Evolutionary conservation across 345 rosid genomes (phyloP).

Genomic region (Lepidium aucheri): DNA sequence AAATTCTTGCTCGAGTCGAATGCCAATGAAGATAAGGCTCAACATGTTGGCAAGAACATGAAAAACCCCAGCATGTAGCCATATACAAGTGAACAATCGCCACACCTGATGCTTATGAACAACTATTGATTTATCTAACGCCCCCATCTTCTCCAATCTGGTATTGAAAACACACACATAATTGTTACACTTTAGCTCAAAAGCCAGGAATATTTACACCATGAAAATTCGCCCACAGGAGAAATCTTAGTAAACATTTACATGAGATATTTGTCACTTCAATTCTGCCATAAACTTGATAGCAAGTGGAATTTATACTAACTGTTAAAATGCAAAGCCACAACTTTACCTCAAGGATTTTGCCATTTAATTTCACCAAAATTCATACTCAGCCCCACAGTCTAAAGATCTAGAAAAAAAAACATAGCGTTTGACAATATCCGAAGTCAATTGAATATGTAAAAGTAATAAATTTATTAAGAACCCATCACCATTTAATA

Average conservation of each 20-base stretch:
- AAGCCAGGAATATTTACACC: neutral
- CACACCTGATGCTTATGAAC: conserved; percentile 57
- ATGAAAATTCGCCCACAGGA: neutral
- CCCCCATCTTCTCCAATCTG: conserved; percentile 90
- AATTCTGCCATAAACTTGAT: neutral
- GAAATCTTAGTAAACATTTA: neutral
- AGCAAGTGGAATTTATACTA: neutral
- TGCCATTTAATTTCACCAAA: neutral
- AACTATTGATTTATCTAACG: conserved; percentile 43
- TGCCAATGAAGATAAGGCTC: conserved; percentile 83
- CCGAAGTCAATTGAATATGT: neutral
- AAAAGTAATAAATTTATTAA: neutral
- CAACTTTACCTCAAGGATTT: neutral
- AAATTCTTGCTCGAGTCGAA: conserved; percentile 92
- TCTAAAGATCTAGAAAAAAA: conserved; percentile 4
- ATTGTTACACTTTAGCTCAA: neutral
- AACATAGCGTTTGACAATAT: neutral
- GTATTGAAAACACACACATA: neutral
- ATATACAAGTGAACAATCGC: conserved; percentile 79
- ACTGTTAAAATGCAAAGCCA: neutral
- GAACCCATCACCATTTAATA: neutral
- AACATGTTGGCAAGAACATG: conserved; percentile 90
- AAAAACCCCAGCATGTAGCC: conserved; percentile 97
- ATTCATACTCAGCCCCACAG: neutral
- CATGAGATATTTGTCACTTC: neutral